phyloP scores from a whole-genome alignment of 495 filamentous ascomycete genomes.

The Daldinia loculata region DNA sequence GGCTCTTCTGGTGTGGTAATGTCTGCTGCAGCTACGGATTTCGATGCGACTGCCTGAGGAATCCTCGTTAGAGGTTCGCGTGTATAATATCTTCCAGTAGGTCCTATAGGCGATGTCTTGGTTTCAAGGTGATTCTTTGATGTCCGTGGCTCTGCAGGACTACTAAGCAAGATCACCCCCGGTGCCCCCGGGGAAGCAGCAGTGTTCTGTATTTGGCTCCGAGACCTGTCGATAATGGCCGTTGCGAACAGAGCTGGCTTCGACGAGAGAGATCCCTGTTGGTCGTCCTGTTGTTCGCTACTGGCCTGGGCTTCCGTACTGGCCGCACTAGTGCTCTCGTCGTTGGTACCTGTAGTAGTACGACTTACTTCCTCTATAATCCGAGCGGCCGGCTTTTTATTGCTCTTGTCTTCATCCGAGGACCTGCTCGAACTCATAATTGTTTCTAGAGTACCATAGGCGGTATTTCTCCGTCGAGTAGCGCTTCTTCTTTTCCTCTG shows the following conservation, averaged over 20 bases:
- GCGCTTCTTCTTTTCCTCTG: constrained; percentile 44
- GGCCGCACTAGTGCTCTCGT: constrained; percentile 33
- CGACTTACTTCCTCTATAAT: constrained; percentile 60
- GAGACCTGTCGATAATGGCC: constrained; percentile 55
- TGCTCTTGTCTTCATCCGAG: constrained; percentile 60
- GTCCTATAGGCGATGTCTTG: constrained; percentile 17
- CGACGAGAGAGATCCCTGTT: constrained; percentile 40
- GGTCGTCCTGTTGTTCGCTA: constrained; percentile 24
- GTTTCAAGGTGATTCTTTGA: constrained; percentile 32
- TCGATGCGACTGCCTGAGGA: constrained; percentile 6
- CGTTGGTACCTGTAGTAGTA: constrained; percentile 43
- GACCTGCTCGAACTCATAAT: constrained; percentile 66
- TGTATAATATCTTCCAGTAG: constrained; percentile 3
- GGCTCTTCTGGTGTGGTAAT: constrained; percentile 19
- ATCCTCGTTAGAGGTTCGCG: constrained; percentile 19
- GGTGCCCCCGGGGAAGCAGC: not conserved
- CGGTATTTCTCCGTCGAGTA: constrained; percentile 53
- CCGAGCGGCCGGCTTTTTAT: constrained; percentile 60
- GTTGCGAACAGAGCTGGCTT: constrained; percentile 58
- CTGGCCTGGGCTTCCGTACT: constrained; percentile 39
- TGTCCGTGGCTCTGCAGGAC: constrained; percentile 17
- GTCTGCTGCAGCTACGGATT: constrained; percentile 4
- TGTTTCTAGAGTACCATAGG: constrained; percentile 64
- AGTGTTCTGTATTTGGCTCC: constrained; percentile 17
- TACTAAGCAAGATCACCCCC: constrained; percentile 5